Percentiles rank a stretch among this genome's conserved stretches.
Evolutionary conservation across 1,284 basidiomycete species (phyloP).

Genomic region (Ganoderma meredithae): DNA sequence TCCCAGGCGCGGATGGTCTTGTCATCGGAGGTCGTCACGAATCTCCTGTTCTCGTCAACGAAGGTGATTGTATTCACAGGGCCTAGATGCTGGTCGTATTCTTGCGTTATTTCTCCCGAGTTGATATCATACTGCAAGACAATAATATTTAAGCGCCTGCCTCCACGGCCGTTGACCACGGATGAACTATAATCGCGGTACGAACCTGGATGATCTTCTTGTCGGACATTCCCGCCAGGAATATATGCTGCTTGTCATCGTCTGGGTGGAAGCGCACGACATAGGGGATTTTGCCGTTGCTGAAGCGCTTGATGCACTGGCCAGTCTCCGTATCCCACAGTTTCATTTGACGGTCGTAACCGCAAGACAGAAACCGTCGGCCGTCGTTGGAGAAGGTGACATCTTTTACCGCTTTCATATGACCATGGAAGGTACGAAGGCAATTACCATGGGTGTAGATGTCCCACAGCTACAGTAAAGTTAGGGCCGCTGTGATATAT

Average conservation of each 20-base stretch:
- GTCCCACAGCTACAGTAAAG: conserved; percentile 86
- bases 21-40: conserved; percentile 98
- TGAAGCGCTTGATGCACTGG: conserved; percentile 94
- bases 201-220: conserved; percentile 97
- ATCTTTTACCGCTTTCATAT: conserved; percentile 96
- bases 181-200: conserved; percentile 13
- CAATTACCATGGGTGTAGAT: conserved; percentile 97
- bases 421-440: conserved; percentile 96
- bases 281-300: conserved; percentile 96
- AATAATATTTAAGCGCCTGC: conserved; percentile 10
- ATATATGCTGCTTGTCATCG: conserved; percentile 94
- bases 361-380: conserved; percentile 88
- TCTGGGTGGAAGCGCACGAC: conserved; percentile 96
- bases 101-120: conserved; percentile 93
- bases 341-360: conserved; percentile 97
- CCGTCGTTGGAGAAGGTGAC: conserved; percentile 96
- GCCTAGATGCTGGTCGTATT: conserved; percentile 98
- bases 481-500: conserved; percentile 14
- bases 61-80: conserved; percentile 99
- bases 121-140: conserved; percentile 87
- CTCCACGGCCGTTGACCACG: background rate
- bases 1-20: conserved; percentile 99
- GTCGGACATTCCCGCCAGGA: conserved; percentile 98
- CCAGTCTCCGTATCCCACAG: conserved; percentile 99
- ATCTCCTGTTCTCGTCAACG: conserved; percentile 95